Base-by-base conservation (phyloP, 176 grass and related monocot genomes). In the Carex kokanica region DNA sequence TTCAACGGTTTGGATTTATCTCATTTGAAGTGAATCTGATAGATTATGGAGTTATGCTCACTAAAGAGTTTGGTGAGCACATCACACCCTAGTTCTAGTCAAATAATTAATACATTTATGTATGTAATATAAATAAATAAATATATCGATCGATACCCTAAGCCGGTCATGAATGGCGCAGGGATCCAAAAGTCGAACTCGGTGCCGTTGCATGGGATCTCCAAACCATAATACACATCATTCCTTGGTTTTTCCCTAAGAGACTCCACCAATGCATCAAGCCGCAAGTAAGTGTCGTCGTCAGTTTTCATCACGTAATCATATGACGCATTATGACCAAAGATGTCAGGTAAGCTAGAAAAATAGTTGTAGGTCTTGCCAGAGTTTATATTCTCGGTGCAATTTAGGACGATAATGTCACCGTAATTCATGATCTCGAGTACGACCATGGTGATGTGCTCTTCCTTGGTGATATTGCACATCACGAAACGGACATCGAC, bases 301-400 rank as follows among this genome's bases (percentile, higher is more conserved):
- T 93, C 94, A 21, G 94, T 86, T 87, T 97, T 97, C 89, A 97
- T 93, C 31, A 93, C 89, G 83, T 87, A 97, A 81, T 97, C 91
- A 74, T 97, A 96, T 15, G 60, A 12, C 13, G 0, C 6, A 14
- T n/a, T 8, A 5, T 32, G 80, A 17, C 16, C 8, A 16, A 74
- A 53, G 12, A 87, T 9, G 6, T 74, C 11, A 9, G 89, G 87
- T 36, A 86, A 80, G 4, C 78, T 67, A 49, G 94, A 88, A 85
- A 97, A 88, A 87, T 86, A 97, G 70, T 86, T 79, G 89, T 93
- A 90, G 9, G 94, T 93, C 89, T 97, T 97, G 85, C 94, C 94
- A 38, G 66, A 47, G 87, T 93, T 90, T 84, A 91, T 86, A 78
- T 93, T 93, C 86, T 97, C 94, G 12, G 89, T 58, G 83, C 94